These are phyloP conservation scores for Coniochaeta prunicola DNA, from an alignment of 2,329 filamentous ascomycete species.

Conservation along the genomic window DNA sequence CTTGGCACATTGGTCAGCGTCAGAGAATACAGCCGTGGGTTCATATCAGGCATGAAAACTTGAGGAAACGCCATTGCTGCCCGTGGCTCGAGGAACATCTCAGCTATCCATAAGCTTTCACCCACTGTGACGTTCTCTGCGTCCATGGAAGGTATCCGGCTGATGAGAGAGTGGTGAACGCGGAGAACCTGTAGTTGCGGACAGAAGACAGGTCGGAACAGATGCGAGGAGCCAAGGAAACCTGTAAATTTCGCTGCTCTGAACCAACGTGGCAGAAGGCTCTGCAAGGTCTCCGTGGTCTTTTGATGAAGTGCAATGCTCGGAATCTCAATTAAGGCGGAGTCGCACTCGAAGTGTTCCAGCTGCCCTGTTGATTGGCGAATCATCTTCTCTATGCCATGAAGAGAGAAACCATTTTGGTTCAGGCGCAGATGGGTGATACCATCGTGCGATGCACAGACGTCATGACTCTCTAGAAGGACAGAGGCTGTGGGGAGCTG, in stretches of 20 bases:
- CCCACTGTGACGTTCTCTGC: conserved; percentile 27
- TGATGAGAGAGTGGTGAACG: conserved; percentile 55
- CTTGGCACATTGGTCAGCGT: conserved; percentile 48
- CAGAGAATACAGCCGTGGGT: conserved; percentile 44
- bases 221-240: conserved; percentile 34
- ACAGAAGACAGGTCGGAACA: conserved; percentile 45
- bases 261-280: conserved; percentile 16
- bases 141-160: conserved; percentile 40
- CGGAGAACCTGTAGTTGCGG: conserved; percentile 45
- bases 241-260: conserved; percentile 29
- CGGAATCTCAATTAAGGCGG: conserved; percentile 21
- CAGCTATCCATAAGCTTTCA: conserved; percentile 32
- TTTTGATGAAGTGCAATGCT: conserved; percentile 16
- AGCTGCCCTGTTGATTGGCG: conserved; percentile 35
- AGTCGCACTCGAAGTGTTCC: conserved; percentile 45
- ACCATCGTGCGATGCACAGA: conserved; percentile 20
- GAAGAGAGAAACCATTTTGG: conserved; percentile 37
- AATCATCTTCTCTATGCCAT: conserved; percentile 36
- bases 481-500: conserved; percentile 8
- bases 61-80: conserved; percentile 38
- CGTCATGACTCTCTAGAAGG: conserved; percentile 11
- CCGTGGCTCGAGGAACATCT: conserved; percentile 34
- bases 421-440: conserved; percentile 50
- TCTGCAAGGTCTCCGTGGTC: background rate
- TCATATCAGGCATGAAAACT: conserved; percentile 46